Percentiles rank a stretch among this genome's conserved stretches.
phyloP scores from a whole-genome alignment of 2,329 filamentous ascomycete genomes.

The Clonostachys solani region DNA sequence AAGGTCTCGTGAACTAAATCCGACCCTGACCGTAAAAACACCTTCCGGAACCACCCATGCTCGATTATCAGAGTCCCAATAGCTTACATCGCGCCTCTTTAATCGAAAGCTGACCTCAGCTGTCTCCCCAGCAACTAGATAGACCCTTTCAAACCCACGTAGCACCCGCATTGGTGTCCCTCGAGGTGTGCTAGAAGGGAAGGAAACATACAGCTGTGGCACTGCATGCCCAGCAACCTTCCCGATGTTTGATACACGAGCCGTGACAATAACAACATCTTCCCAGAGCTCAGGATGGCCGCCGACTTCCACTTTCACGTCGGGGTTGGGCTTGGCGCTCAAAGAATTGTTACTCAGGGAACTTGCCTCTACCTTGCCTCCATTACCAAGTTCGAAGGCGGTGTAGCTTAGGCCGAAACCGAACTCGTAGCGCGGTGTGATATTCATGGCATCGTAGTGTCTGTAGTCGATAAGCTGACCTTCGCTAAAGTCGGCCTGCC shows the following conservation, averaged over 20 bases:
- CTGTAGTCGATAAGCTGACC: constrained; percentile 80
- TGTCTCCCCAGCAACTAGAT: constrained; percentile 41
- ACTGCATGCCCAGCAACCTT: constrained; percentile 20
- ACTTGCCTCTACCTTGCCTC: not conserved
- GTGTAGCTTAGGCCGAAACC: constrained; percentile 77
- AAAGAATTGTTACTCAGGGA: not conserved
- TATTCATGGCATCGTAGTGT: constrained; percentile 68
- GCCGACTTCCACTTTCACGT: constrained; percentile 21
- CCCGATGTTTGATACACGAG: constrained; percentile 45
- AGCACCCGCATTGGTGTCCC: constrained; percentile 58
- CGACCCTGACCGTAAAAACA: constrained; percentile 15
- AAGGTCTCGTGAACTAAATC: constrained; percentile 4
- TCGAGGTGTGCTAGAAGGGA: constrained; percentile 16
- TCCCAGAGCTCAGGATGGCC: constrained; percentile 58
- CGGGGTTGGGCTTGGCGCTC: not conserved
- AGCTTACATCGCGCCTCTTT: constrained; percentile 59
- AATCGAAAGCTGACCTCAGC: constrained; percentile 47
- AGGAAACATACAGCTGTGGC: constrained; percentile 27
- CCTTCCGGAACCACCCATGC: constrained; percentile 47
- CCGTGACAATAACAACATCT: constrained; percentile 19
- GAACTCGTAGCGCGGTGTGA: constrained; percentile 72
- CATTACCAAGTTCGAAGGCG: constrained; percentile 46
- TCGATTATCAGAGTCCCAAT: constrained; percentile 57
- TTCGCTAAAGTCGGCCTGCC: constrained; percentile 71
- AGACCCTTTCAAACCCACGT: constrained; percentile 62